Conservation (phyloP, 106 monocot genomes). For the Dioscorea dumetorum region DNA sequence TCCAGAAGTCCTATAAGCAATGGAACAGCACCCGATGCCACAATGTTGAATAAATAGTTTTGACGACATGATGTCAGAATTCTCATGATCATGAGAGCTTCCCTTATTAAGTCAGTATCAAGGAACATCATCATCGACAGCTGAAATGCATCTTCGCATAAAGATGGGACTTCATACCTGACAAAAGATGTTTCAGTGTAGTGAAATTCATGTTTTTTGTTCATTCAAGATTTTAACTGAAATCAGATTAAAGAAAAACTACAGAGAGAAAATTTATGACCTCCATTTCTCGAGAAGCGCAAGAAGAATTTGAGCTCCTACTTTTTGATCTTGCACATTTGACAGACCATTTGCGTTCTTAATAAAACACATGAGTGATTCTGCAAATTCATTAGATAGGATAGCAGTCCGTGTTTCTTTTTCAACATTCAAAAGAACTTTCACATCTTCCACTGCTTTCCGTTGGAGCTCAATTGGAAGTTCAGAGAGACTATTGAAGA, state of each 20-base stretch:
- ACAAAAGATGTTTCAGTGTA: background rate
- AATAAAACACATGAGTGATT: slow-evolving; percentile 49
- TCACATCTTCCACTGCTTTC: slow-evolving; percentile 53
- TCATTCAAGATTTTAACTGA: background rate
- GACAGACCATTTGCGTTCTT: slow-evolving; percentile 29
- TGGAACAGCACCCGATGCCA: slow-evolving; percentile 24
- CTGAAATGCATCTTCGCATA: slow-evolving; percentile 32
- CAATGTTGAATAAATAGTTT: slow-evolving; percentile 22
- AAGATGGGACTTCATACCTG: slow-evolving; percentile 18
- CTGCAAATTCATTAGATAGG: slow-evolving; percentile 55
- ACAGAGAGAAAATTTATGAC: slow-evolving; percentile 1
- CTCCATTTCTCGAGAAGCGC: slow-evolving; percentile 44
- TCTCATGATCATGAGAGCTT: slow-evolving; percentile 48
- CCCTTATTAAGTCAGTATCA: slow-evolving; percentile 31
- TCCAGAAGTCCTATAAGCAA: slow-evolving; percentile 34
- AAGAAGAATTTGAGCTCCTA: slow-evolving; percentile 50
- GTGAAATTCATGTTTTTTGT: background rate
- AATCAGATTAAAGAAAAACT: background rate
- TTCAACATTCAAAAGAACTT: slow-evolving; percentile 30
- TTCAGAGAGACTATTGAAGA: slow-evolving; percentile 43
- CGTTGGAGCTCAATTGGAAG: slow-evolving; percentile 30
- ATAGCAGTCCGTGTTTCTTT: slow-evolving; percentile 29
- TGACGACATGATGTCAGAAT: slow-evolving; percentile 19
- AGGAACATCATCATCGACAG: slow-evolving; percentile 43
- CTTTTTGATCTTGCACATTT: slow-evolving; percentile 38